phyloP scores from a whole-genome alignment of 1,139 yeast genomes.

The Saccharomyces pastorianus region DNA sequence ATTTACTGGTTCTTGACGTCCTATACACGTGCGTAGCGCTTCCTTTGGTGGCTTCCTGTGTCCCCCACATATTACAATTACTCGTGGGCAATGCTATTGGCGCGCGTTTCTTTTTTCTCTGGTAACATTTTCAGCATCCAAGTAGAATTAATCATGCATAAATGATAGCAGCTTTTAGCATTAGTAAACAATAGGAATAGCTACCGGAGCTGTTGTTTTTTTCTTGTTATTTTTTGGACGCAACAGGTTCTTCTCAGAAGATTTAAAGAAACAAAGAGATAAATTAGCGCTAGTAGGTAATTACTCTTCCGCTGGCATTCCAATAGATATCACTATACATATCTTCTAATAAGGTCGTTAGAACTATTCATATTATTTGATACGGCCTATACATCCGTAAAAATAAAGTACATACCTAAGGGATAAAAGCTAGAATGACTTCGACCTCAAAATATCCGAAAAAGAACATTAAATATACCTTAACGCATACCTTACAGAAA shows the following conservation, averaged over 20 bases:
- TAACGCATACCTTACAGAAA: conserved; percentile 12
- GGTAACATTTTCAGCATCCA: background rate
- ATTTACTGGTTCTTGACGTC: background rate
- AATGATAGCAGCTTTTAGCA: background rate
- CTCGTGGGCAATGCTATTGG: background rate
- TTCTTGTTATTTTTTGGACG: background rate
- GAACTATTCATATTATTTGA: background rate
- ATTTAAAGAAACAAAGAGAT: background rate
- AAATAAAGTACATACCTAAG: too few species aligned
- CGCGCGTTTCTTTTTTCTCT: background rate
- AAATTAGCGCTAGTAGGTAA: background rate
- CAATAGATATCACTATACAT: background rate
- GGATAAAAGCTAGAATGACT: background rate
- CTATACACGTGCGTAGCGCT: background rate
- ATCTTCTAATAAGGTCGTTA: background rate
- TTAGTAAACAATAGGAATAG: background rate
- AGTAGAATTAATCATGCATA: background rate
- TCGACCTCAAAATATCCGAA: background rate
- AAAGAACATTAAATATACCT: background rate
- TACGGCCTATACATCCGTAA: too few species aligned
- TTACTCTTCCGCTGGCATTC: background rate
- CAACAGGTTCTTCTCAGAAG: background rate
- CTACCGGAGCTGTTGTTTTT: background rate
- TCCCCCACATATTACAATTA: background rate
- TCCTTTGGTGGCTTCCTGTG: background rate